Conservation (phyloP, 495 filamentous ascomycete genomes). For the Xylaria telfairii region DNA sequence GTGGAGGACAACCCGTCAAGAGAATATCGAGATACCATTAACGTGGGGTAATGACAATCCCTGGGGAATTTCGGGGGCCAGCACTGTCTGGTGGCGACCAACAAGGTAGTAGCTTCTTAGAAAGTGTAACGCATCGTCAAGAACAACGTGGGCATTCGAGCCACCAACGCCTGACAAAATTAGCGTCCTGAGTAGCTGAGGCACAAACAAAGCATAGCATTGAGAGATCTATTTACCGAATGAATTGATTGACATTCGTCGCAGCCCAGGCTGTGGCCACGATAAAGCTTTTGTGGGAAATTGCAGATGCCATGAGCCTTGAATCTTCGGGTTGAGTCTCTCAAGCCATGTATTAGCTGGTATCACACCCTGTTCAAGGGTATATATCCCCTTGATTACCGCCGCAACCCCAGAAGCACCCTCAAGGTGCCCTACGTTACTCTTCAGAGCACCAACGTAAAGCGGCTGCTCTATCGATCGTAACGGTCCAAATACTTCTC, state of each 20-base stretch:
- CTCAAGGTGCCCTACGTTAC: slow-evolving; percentile 59
- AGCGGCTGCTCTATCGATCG: slow-evolving; percentile 34
- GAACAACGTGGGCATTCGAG: slow-evolving; percentile 61
- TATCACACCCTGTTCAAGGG: slow-evolving; percentile 53
- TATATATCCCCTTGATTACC: slow-evolving; percentile 54
- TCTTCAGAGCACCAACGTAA: slow-evolving; percentile 58
- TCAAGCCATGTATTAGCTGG: slow-evolving; percentile 49
- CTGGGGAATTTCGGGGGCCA: neutral
- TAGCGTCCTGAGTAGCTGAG: neutral
- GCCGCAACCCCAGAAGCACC: slow-evolving; percentile 53
- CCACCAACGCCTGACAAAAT: slow-evolving; percentile 51
- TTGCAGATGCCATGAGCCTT: slow-evolving; percentile 30
- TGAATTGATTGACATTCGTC: slow-evolving; percentile 55
- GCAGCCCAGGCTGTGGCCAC: slow-evolving; percentile 35
- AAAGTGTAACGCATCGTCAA: slow-evolving; percentile 47
- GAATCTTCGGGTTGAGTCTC: slow-evolving; percentile 50
- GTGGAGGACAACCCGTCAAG: neutral
- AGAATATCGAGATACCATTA: slow-evolving; percentile 2
- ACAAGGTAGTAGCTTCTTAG: slow-evolving; percentile 10
- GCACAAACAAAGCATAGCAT: neutral
- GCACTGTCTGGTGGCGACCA: slow-evolving; percentile 11
- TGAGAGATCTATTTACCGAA: slow-evolving; percentile 49
- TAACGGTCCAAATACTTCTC: slow-evolving; percentile 33
- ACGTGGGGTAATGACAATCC: neutral
- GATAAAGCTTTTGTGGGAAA: slow-evolving; percentile 31